Base-by-base conservation (phyloP, 257 asterid species). In the Primulina tabacum region DNA sequence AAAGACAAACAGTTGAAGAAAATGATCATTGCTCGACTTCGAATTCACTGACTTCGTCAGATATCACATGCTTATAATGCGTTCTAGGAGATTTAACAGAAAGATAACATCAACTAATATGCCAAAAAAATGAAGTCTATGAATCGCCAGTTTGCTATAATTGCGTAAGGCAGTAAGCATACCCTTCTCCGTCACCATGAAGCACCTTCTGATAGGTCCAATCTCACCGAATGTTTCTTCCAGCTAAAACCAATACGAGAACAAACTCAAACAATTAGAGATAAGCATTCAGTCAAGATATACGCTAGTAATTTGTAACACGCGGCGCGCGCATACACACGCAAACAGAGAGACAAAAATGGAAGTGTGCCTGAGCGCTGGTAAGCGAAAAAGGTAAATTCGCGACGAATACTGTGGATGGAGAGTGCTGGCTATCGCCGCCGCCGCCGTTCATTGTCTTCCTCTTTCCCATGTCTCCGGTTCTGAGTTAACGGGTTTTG, bases 141-240 rank as follows among this genome's bases (percentile, higher is more conserved):
- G 26, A 32, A n/a, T n/a, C 5, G 5, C n/a, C 11, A 57, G 33
- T 63, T 63, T 33, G 6, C 47, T 8, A 26, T 8, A 52, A 17
- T 38, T 26, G 69, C 24, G 4, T 21, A 6, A 40, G n/a, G 18
- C 64, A 33, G 72, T 20, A 71, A 62, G 58, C 76, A 26, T 78
- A 94, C 98, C 98, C 71, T 94, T 89, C 56, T 88, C 88, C 10
- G 86, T 83, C 47, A 91, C 98, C 93, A 91, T 78, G 78, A 89
- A 94, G 70, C 97, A 94, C 58, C 98, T 77, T 60, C 99, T 82
- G 59, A 94, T 84, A 1, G 97, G 99, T 56, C 99, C 99, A 70
- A 94, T 85, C 75, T 91, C 97, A 71, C 97, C 89, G 80, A 94
- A 94, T 6, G 83, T 77, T 62, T 94, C 96, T 86, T 94, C 99